Evolutionary conservation across 768 basidiomycete species (phyloP).

Genomic region (Dioszegia aurantiaca): DNA sequence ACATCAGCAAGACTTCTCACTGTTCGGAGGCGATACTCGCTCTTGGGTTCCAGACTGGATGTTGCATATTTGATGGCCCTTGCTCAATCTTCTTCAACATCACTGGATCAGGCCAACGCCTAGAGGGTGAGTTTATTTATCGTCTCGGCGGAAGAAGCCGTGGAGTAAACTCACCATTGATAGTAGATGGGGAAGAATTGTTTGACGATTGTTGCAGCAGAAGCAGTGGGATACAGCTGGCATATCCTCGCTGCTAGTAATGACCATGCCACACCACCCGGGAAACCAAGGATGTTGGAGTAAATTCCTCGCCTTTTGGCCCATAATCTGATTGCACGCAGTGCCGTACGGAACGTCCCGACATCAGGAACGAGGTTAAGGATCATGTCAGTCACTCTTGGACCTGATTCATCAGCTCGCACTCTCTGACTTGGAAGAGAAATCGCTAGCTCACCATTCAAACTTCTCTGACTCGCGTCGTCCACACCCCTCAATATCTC

Average conservation of each 20-base stretch:
- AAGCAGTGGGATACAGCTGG: slow-evolving; percentile 92
- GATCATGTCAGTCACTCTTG: slow-evolving; percentile 93
- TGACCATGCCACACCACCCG: slow-evolving; percentile 98
- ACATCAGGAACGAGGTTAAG: slow-evolving; percentile 91
- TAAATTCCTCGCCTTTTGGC: slow-evolving; percentile 93
- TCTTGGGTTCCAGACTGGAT: slow-evolving; percentile 89
- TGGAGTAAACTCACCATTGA: slow-evolving; percentile 68
- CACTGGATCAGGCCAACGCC: slow-evolving; percentile 99
- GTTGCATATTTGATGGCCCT: slow-evolving; percentile 80
- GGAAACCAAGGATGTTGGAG: slow-evolving; percentile 95
- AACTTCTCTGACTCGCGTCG: slow-evolving; percentile 89
- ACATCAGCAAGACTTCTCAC: neutral
- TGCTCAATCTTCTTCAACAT: slow-evolving; percentile 94
- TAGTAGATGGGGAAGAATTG: slow-evolving; percentile 98
- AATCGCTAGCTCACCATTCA: slow-evolving; percentile 70
- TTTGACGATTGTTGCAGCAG: slow-evolving; percentile 91
- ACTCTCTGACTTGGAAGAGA: slow-evolving; percentile 45
- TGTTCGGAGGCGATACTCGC: slow-evolving; percentile 53
- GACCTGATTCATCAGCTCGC: slow-evolving; percentile 59
- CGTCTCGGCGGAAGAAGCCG: neutral
- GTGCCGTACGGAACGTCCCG: slow-evolving; percentile 85
- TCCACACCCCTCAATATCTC: slow-evolving; percentile 87
- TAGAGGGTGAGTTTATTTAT: slow-evolving; percentile 48
- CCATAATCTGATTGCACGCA: slow-evolving; percentile 97
- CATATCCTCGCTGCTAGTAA: slow-evolving; percentile 99